Evolutionary conservation across 345 rosid species (phyloP), one percentile per base, ranked within the genome.

Genomic region (Litchi chinensis): DNA sequence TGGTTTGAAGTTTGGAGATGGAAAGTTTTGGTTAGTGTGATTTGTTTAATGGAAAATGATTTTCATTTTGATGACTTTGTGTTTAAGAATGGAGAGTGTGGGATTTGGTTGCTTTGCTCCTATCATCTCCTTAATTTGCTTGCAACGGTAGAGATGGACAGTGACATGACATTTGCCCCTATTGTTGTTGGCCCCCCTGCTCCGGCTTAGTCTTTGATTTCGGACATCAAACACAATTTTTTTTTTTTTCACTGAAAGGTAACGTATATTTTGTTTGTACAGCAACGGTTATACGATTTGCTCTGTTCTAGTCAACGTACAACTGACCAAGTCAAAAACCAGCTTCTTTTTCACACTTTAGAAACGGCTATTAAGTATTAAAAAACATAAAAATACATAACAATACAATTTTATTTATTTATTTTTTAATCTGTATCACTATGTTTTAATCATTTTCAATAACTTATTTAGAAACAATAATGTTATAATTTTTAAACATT

Each of bases 61-160:
- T 54, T 50, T 32, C 2, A 3, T 32, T 0, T 60, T 6, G 57
- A 81, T 87, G 79, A 39, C 89, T 87, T 87, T 71, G 79, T 44
- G 59, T 71, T 60, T 57, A 87, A 76, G 87, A 60, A 46, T 80
- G 73, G 75, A 68, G 67, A 19, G 73, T 41, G 56, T 66, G 19
- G 40, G 43, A 26, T 52, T 21, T 28, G 56, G 69, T 32, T 48
- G 70, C 26, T 62, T 74, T 15, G 39, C 69, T 44, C 18, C 71
- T 40, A 8, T 39, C 59, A 24, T 16, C 66, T 66, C 11, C 73
- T n/a, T n/a, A n/a, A n/a, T n/a, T n/a, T n/a, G n/a, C n/a, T 11
- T 71, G 54, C 9, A 48, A 70, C 79, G 16, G 66, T 40, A n/a
- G 62, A 3, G 43, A 68, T 11, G 68, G 79, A 65, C 21, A 22